Percentiles rank a stretch among this genome's conserved stretches.
Conservation (phyloP, 805 yeast species). For the Saturnispora sanitii region DNA sequence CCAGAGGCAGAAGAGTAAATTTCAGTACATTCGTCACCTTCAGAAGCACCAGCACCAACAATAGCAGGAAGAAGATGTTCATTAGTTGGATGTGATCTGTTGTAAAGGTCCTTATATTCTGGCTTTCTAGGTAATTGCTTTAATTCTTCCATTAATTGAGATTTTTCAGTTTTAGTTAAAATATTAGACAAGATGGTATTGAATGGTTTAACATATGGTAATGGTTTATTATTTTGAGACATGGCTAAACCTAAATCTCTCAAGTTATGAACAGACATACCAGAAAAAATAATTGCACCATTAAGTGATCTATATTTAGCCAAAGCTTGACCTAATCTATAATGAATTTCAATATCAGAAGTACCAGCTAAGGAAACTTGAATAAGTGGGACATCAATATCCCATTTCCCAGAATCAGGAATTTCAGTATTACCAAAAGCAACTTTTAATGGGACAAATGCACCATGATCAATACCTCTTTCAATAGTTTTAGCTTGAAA, state of each 20-base stretch:
- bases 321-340: conserved; percentile 47
- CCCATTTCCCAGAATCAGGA: conserved; percentile 30
- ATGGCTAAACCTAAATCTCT: conserved; percentile 36
- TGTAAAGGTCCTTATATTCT: conserved; percentile 25
- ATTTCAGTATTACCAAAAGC: conserved; percentile 42
- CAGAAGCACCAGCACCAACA: conserved; percentile 49
- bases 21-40: conserved; percentile 34
- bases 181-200: conserved; percentile 35
- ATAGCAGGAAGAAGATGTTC: conserved; percentile 66
- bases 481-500: conserved; percentile 30
- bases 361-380: conserved; percentile 41
- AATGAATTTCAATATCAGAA: conserved; percentile 34
- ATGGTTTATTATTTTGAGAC: conserved; percentile 10
- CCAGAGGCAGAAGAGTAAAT: conserved; percentile 35
- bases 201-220: conserved; percentile 47
- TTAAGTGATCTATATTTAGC: conserved; percentile 41
- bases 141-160: conserved; percentile 29
- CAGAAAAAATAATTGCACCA: conserved; percentile 52
- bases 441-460: conserved; percentile 70
- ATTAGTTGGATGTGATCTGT: conserved; percentile 60
- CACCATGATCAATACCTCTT: conserved; percentile 80
- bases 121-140: conserved; percentile 24
- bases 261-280: conserved; percentile 74
- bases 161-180: conserved; percentile 24
- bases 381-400: conserved; percentile 38